A percentile compares a stretch with the other conserved stretches of the same genome.
phyloP scores from a whole-genome alignment of 164 flowering plant genomes.

The Macadamia tetraphylla region DNA sequence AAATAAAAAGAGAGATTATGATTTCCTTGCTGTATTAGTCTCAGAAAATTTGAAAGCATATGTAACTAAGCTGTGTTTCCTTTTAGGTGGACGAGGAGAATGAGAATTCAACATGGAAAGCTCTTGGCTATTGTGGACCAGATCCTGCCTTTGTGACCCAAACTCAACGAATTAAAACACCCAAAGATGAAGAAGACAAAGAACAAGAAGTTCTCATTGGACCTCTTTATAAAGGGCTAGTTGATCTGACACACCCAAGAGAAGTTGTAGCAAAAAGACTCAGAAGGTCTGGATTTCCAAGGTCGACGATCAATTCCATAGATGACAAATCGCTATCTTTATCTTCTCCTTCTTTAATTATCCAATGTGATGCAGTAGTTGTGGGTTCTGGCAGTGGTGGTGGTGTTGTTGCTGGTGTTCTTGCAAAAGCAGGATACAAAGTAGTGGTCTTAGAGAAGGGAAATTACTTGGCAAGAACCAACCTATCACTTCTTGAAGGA shows the following conservation, averaged over 20 bases:
- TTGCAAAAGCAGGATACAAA: constrained; percentile 75
- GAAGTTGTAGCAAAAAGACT: constrained; percentile 21
- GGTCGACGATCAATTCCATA: constrained; percentile 8
- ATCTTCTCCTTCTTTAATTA: constrained; percentile 21
- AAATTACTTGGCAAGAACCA: constrained; percentile 45
- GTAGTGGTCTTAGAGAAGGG: constrained; percentile 83
- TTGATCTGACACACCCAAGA: constrained; percentile 27
- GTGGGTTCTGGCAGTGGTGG: constrained; percentile 90
- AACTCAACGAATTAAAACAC: neutral
- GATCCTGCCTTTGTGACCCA: constrained; percentile 45
- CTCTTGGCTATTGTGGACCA: constrained; percentile 64
- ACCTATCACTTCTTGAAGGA: constrained; percentile 77
- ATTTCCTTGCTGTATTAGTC: too few relatives aligned
- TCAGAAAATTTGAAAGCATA: too few relatives aligned
- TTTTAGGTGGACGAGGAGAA: constrained; percentile 51
- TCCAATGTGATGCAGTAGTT: constrained; percentile 70
- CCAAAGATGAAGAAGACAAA: constrained; percentile 4
- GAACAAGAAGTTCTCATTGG: constrained; percentile 29
- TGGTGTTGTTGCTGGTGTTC: constrained; percentile 66
- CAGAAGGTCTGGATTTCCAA: constrained; percentile 34
- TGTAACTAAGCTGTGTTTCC: neutral
- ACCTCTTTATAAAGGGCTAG: constrained; percentile 52
- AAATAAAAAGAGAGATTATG: too few relatives aligned
- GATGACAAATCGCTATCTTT: too few relatives aligned
- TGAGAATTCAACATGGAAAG: constrained; percentile 65